Base-by-base conservation (phyloP, 495 filamentous ascomycete genomes). In the Aspergillus nanangensis region DNA sequence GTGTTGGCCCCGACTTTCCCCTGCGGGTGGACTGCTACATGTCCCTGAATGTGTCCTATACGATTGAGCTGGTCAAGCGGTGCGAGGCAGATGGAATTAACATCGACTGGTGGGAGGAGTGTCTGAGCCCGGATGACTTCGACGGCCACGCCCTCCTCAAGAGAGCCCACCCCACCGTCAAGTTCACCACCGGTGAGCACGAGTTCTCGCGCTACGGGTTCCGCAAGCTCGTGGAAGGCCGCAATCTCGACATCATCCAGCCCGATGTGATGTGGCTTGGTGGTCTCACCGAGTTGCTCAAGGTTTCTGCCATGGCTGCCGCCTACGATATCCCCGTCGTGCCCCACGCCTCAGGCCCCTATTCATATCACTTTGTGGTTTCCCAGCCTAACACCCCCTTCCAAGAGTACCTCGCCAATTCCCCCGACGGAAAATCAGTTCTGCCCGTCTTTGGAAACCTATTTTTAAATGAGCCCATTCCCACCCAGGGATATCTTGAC, bases 21-120 rank as follows among this genome's bases (percentile, higher is more conserved):
- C 76, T 96, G 40, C 91, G 90, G 72, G 90, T 96, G 3, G 90
- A 96, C 68, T 96, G 90, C 76, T 96, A 95, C 70, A 96, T 95
- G 90, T 88, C 85, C 44, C 72, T 95, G 50, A 95, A 88, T 53
- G 90, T 96, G 18, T 72, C 86, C 4, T 96, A 96, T 67, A 94
- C 87, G 1, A 94, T 96, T 50, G 83, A 95, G 63, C 75, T 96
- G 10, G 90, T 86, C 29, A 86, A 89, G 65, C 82, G 81, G 20
- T 88, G 84, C 51, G 85, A 84, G 37, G 85, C 83, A 41, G 66
- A 83, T 44, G 81, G 89, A 33, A 78, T 96, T 46, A 78, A 93
- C 66, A 92, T 95, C 61, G 86, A 95, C 71, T 95, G 90, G 90
- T 95, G 88, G 88, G 90, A 96, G 73, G 90, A 95, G 68, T 93